Evolutionary conservation across 2,329 filamentous ascomycete species (phyloP), one percentile per base, ranked within the genome.

Genomic region (Fusarium nematophilum): DNA sequence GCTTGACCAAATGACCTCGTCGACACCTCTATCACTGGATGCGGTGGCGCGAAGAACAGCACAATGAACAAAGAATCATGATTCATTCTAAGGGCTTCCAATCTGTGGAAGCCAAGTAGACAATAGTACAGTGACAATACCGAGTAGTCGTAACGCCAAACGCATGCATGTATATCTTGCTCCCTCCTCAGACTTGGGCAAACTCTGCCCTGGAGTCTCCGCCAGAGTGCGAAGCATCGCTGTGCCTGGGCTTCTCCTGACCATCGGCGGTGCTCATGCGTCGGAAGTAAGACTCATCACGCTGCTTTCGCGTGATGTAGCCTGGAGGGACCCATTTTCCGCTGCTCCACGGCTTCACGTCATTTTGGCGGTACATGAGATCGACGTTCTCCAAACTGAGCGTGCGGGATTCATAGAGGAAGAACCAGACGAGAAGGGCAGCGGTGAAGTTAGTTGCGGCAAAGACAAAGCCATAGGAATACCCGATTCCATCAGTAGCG

Each of bases 371-470:
- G 71, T 91, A 91, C 86, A 90, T 89, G 46, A 84, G 82, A 72
- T 91, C 88, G 53, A 91, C 85, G 64, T 90, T 86, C 75, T 91
- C 89, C n/a, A 91, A 80, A 10, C 85, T 86, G 9, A 89, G 81
- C 33, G 81, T 83, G 57, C 85, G 82, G 13, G 83, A 86, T 70
- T 91, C 88, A 72, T 85, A 87, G 50, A 91, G 81, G 73, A 89
- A 90, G 77, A 91, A 88, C 78, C 85, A 91, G 21, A 90, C 85
- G 15, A 89, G 72, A 0, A 83, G 65, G 2, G 85, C 81, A 2
- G 82, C 87, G 2, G 79, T 75, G 42, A 90, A 75, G 65, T 87
- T 86, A 69, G 85, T 87, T 3, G 78, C 85, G 0, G 84, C 84
- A 67, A 90, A 90, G 40, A 90, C 83, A 65, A 88, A 90, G 6